Base-by-base conservation (phyloP, 805 yeast genomes). In the Wickerhamiella occidentalis region DNA sequence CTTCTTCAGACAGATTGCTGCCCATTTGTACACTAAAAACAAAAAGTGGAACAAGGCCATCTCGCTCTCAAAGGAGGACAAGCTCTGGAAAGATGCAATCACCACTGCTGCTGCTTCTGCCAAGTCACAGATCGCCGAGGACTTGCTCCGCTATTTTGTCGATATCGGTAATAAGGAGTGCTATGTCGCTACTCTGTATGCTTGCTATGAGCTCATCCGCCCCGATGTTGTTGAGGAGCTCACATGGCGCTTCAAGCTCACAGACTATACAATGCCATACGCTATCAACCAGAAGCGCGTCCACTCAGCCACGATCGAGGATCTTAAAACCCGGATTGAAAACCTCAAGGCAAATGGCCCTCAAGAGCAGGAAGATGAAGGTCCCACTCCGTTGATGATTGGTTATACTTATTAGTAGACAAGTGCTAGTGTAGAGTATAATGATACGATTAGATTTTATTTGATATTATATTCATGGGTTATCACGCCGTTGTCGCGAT, bases 91-190 rank as follows among this genome's bases (percentile, higher is more conserved):
- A 51, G 96, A 88, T 66, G 88, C 95, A 54, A 83, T 92, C 63
- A 85, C 79, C 62, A 88, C 97, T 8, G 96, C 95, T 21, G 79
- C 95, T 15, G 69, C 79, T 51, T 87, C 96, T 17, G 77, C 77
- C 54, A 80, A 81, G 56, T 61, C 77, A 9, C 87, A 84, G 64
- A 82, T 90, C 61, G 88, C 94, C 30, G 90, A 85, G 65, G 97
- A 92, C 52, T 71, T 85, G 55, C 71, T 92, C 64, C 76, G 82
- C 48, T 92, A 90, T 70, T 92, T 92, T 66, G 96, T 92, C 52
- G 96, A 90, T 60, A 85, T 94, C 36, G 97, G 95, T 58, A 92
- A 92, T 70, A 86, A 82, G 67, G 98, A 92, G 71, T 85, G 95
- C 60, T 84, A 86, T 63, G 82, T 87, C 60, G 96, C 95, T 5